Percentiles rank a stretch among this genome's conserved stretches.
These are phyloP conservation scores for Myxozyma neglecta DNA, from an alignment of 805 yeast species.

Conservation along the genomic window DNA sequence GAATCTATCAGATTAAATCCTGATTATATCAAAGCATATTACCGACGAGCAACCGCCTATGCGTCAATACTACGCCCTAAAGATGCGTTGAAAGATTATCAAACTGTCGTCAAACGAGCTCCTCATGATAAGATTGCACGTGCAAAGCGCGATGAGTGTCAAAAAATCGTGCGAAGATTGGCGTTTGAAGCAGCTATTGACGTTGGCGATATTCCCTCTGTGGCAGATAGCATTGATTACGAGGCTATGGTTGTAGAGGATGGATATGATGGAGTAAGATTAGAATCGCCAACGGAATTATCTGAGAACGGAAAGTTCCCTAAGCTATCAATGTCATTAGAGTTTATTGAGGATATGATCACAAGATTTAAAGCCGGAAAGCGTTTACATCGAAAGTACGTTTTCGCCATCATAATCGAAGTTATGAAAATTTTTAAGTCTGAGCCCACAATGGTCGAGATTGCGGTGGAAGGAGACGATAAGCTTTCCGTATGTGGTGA, in stretches of 20 bases:
- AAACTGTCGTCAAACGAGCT: slow-evolving; percentile 55
- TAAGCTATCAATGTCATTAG: slow-evolving; percentile 45
- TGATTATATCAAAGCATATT: slow-evolving; percentile 73
- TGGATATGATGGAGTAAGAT: slow-evolving; percentile 58
- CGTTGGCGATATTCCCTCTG: slow-evolving; percentile 58
- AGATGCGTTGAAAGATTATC: slow-evolving; percentile 70
- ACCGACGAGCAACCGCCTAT: slow-evolving; percentile 80
- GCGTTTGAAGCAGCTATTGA: slow-evolving; percentile 88
- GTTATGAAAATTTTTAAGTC: slow-evolving; percentile 61
- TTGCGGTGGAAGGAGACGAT: slow-evolving; percentile 45
- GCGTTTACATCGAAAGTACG: slow-evolving; percentile 74
- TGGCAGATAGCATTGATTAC: slow-evolving; percentile 51
- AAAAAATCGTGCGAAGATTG: slow-evolving; percentile 62
- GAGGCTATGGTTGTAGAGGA: slow-evolving; percentile 50
- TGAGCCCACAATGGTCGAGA: slow-evolving; percentile 77
- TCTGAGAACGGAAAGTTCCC: slow-evolving; percentile 35
- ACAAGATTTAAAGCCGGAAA: slow-evolving; percentile 72
- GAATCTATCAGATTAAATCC: slow-evolving; percentile 68
- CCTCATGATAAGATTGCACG: slow-evolving; percentile 72
- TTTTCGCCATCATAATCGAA: slow-evolving; percentile 74
- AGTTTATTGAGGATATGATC: slow-evolving; percentile 65
- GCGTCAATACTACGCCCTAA: slow-evolving; percentile 74
- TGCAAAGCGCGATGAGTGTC: slow-evolving; percentile 61
- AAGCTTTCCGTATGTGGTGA: slow-evolving; percentile 85
- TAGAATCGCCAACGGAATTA: slow-evolving; percentile 40